Evolutionary conservation across 1,284 basidiomycete genomes (phyloP), one percentile per base, ranked within the genome.

Genomic region (Meripilus lineatus): DNA sequence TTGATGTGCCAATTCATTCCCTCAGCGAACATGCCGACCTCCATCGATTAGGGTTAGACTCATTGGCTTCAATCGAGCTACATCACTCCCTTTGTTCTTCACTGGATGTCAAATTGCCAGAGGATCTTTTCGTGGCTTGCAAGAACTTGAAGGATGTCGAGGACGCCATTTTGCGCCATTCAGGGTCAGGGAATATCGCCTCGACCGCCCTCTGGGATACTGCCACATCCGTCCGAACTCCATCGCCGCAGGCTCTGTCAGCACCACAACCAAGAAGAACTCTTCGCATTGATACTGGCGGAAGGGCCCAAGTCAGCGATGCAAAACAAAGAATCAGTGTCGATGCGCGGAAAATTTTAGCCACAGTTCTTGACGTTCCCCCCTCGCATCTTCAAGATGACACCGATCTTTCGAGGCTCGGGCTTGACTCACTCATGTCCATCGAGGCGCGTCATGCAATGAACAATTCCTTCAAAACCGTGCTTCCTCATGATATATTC

Each of bases 361-460:
- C 73, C 2, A 65, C 69, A 17, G 62, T 68, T 2, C 77, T 75
- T 44, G 70, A 63, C 33, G 53, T 76, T 30, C 46, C 57, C 30
- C 5, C 46, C 0, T 39, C 53, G 8, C 51, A 62, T 4, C 39
- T 77, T 28, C 50, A 61, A 20, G 22, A 59, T 3, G 46, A 65
- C 35, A 60, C 63, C 2, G 67, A 71, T 42, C 63, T 81, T 15
- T 59, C 62, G 14, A 61, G 66, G 23, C 64, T 78, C 3, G 77
- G 78, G 0, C 63, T 80, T 33, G 77, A 80, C 55, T 80, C 77
- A 1, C 56, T 80, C 42, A 74, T 77, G 70, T 69, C 68, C 32
- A 75, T 77, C 44, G 77, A 80, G 58, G 63, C 79, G 2, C 58
- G 77, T 10, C 66, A 66, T 30, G 49, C 47, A 3, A 35, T 59